phyloP scores from a whole-genome alignment of 1,139 yeast genomes.

The Hanseniaspora gamundiae region DNA sequence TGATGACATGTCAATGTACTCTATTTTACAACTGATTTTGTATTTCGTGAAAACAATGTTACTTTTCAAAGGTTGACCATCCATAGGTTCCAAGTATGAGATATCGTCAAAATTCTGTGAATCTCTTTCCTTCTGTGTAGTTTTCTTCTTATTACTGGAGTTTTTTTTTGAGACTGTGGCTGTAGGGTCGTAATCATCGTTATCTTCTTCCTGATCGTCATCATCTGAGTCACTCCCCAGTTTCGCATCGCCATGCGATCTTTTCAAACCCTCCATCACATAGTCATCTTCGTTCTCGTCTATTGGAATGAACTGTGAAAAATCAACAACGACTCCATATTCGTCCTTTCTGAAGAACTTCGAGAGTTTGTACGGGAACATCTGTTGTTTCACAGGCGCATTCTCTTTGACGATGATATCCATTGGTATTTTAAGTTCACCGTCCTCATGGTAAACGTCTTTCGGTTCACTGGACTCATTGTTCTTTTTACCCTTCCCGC shows the following conservation, averaged over 20 bases:
- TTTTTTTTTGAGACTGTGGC: conserved; percentile 4
- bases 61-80: conserved; percentile 34
- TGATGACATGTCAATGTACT: conserved; percentile 76
- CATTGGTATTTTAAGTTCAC: conserved; percentile 22
- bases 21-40: conserved; percentile 54
- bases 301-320: conserved; percentile 33
- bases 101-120: conserved; percentile 28
- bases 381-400: conserved; percentile 51
- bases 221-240: conserved; percentile 16
- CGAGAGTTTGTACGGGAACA: conserved; percentile 61
- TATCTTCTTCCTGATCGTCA: conserved; percentile 14
- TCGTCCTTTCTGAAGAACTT: conserved; percentile 55
- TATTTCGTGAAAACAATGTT: conserved; percentile 29
- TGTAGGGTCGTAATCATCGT: conserved; percentile 19
- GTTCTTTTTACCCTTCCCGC: conserved; percentile 9
- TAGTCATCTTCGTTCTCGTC: conserved; percentile 35
- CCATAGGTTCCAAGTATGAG: conserved; percentile 43
- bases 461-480: conserved; percentile 8
- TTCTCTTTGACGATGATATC: conserved; percentile 55
- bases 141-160: conserved; percentile 12
- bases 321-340: conserved; percentile 70
- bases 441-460: conserved; percentile 16
- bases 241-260: background rate
- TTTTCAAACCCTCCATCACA: conserved; percentile 6
- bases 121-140: conserved; percentile 9